Evolutionary conservation across 2,329 filamentous ascomycete genomes (phyloP).

Genomic region (Exophiala alcalophila): DNA sequence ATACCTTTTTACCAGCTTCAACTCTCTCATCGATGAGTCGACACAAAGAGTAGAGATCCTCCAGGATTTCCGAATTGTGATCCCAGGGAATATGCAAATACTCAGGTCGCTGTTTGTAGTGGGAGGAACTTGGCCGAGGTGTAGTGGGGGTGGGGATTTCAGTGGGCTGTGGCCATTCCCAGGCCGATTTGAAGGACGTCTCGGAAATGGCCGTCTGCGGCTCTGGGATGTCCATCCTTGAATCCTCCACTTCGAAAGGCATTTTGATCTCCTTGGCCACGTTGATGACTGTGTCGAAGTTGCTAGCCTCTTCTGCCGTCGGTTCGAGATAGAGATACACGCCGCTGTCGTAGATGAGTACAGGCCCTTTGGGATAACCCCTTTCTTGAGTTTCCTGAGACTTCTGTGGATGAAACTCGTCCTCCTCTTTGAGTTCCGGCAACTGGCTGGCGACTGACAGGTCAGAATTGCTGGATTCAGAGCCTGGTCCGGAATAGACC

Average conservation of each 20-base stretch:
- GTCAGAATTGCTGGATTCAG: slow-evolving; percentile 26
- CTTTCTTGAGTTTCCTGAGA: slow-evolving; percentile 61
- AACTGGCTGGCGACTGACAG: slow-evolving; percentile 35
- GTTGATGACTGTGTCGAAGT: slow-evolving; percentile 63
- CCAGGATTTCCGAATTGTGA: slow-evolving; percentile 65
- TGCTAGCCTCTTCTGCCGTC: slow-evolving; percentile 56
- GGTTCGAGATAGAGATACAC: slow-evolving; percentile 64
- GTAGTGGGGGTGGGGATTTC: slow-evolving; percentile 31
- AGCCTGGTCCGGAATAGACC: slow-evolving; percentile 20
- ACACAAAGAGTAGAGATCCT: slow-evolving; percentile 59
- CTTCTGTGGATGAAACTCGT: slow-evolving; percentile 47
- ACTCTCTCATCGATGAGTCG: slow-evolving; percentile 61
- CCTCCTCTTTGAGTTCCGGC: slow-evolving; percentile 52
- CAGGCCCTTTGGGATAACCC: slow-evolving; percentile 62
- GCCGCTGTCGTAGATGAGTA: slow-evolving; percentile 61
- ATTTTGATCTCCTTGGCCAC: slow-evolving; percentile 64
- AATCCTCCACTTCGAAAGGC: slow-evolving; percentile 47
- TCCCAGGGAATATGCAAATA: slow-evolving; percentile 66
- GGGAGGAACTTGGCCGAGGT: slow-evolving; percentile 19
- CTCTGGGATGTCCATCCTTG: slow-evolving; percentile 37
- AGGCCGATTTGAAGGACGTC: slow-evolving; percentile 50
- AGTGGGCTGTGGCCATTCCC: slow-evolving; percentile 40
- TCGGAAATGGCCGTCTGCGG: slow-evolving; percentile 47
- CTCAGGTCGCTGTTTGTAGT: slow-evolving; percentile 46
- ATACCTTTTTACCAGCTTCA: slow-evolving; percentile 56